Percentiles rank a stretch among this genome's conserved stretches.
Evolutionary conservation across 2,329 filamentous ascomycete species (phyloP).

Genomic region (Alternaria incomplexa): DNA sequence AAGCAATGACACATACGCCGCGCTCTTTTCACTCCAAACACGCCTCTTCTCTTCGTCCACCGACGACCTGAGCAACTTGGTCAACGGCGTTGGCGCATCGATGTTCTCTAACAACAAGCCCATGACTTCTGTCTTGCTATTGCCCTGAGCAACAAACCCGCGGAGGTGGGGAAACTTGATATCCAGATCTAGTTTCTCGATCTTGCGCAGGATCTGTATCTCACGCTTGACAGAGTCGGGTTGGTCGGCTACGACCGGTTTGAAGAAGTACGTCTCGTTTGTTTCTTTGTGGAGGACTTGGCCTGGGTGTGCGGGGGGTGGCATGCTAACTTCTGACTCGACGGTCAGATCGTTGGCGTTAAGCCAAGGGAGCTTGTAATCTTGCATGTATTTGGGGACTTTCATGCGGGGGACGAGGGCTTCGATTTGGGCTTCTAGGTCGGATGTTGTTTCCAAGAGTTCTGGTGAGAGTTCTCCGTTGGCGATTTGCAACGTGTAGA

Average conservation of each 20-base stretch:
- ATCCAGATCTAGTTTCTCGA: constrained; percentile 9
- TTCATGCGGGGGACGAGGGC: constrained; percentile 17
- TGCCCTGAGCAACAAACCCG: constrained; percentile 16
- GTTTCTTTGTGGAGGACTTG: constrained; percentile 11
- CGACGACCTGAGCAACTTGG: constrained; percentile 14
- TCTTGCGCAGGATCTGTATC: constrained; percentile 18
- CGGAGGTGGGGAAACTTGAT: constrained; percentile 18
- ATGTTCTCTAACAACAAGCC: constrained; percentile 21
- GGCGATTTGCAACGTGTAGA: constrained; percentile 15
- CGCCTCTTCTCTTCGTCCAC: constrained; percentile 13
- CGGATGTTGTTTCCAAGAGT: constrained; percentile 13
- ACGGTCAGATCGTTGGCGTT: constrained; percentile 20
- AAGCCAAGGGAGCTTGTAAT: constrained; percentile 21
- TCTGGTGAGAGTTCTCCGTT: constrained; percentile 5
- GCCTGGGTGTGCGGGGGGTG: constrained; percentile 24
- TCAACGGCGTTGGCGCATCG: constrained; percentile 14
- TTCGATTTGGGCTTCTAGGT: constrained; percentile 17
- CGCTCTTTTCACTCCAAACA: constrained; percentile 17
- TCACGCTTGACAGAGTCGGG: constrained; percentile 24
- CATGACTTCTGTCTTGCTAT: constrained; percentile 18
- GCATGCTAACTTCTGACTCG: constrained; percentile 22
- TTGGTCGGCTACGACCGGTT: constrained; percentile 18
- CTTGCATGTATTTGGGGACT: constrained; percentile 26
- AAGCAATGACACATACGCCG: constrained; percentile 13
- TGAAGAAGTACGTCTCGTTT: constrained; percentile 19